phyloP scores from a whole-genome alignment of 495 filamentous ascomycete species.

The Tuber microsphaerosporum region DNA sequence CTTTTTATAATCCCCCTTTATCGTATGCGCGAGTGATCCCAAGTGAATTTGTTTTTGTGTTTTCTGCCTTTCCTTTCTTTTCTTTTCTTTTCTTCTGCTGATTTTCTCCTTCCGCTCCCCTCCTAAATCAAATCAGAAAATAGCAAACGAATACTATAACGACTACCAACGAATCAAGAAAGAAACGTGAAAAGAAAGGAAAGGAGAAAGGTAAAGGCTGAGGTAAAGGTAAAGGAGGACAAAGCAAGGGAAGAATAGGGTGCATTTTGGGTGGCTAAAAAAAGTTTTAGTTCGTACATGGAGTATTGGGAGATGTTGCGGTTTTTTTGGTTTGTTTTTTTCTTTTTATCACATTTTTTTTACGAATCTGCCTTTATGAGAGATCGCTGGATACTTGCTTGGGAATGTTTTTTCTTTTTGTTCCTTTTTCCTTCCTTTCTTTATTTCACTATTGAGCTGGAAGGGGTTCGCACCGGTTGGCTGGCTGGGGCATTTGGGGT shows the following conservation, averaged over 20 bases:
- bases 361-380: conserved; percentile 33
- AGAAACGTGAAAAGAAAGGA: conserved; percentile 1
- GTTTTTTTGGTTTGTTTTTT: conserved; percentile 32
- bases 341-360: conserved; percentile 17
- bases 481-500: neutral
- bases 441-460: neutral
- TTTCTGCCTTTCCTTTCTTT: neutral
- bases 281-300: conserved; percentile 31
- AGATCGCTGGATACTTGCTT: conserved; percentile 32
- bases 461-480: neutral
- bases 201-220: neutral
- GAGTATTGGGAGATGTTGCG: conserved; percentile 39
- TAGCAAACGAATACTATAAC: conserved; percentile 1
- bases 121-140: neutral
- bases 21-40: neutral
- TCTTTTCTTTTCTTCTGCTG: neutral
- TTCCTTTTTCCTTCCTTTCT: neutral
- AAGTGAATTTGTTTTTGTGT: neutral
- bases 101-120: neutral
- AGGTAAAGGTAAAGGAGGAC: neutral
- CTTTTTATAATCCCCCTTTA: neutral
- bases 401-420: neutral
- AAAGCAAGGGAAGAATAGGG: conserved; percentile 11
- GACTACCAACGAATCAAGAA: conserved; percentile 1
- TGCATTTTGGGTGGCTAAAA: conserved; percentile 30